These are phyloP conservation scores for Epichloe sp. DNA, from an alignment of 2,329 filamentous ascomycete genomes.

Conservation along the genomic window DNA sequence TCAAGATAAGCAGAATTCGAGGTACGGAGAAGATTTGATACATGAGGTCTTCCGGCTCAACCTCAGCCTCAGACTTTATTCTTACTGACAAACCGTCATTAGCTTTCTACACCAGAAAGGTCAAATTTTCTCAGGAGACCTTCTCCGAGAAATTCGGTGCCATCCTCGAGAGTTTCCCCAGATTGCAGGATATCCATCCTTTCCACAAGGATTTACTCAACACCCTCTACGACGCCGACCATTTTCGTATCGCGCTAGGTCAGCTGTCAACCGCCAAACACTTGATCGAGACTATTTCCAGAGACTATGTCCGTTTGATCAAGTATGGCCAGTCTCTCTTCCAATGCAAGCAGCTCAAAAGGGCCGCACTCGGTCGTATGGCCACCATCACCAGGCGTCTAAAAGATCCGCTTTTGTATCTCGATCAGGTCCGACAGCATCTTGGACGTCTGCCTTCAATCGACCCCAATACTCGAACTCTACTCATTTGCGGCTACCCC, in stretches of 20 bases:
- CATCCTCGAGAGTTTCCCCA: slow-evolving; percentile 87
- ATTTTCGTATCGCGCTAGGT: slow-evolving; percentile 92
- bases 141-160: slow-evolving; percentile 86
- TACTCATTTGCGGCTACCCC: slow-evolving; percentile 93
- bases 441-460: slow-evolving; percentile 95
- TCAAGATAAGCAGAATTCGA: slow-evolving; percentile 86
- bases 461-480: slow-evolving; percentile 90
- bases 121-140: slow-evolving; percentile 96
- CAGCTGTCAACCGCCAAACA: slow-evolving; percentile 94
- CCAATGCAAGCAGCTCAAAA: slow-evolving; percentile 99
- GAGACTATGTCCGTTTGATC: slow-evolving; percentile 82
- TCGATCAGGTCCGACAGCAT: slow-evolving; percentile 87
- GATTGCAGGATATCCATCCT: slow-evolving; percentile 86
- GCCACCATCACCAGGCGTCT: slow-evolving; percentile 90
- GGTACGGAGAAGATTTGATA: slow-evolving; percentile 20
- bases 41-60: background rate
- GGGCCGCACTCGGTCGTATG: slow-evolving; percentile 92
- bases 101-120: slow-evolving; percentile 93
- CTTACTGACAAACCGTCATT: background rate
- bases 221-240: slow-evolving; percentile 96
- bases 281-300: slow-evolving; percentile 86
- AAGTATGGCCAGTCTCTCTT: slow-evolving; percentile 96
- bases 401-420: slow-evolving; percentile 87
- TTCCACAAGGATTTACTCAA: slow-evolving; percentile 80
- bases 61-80: background rate